Base-by-base conservation (phyloP, 2,329 filamentous ascomycete species). In the Tricladium varicosporioides region DNA sequence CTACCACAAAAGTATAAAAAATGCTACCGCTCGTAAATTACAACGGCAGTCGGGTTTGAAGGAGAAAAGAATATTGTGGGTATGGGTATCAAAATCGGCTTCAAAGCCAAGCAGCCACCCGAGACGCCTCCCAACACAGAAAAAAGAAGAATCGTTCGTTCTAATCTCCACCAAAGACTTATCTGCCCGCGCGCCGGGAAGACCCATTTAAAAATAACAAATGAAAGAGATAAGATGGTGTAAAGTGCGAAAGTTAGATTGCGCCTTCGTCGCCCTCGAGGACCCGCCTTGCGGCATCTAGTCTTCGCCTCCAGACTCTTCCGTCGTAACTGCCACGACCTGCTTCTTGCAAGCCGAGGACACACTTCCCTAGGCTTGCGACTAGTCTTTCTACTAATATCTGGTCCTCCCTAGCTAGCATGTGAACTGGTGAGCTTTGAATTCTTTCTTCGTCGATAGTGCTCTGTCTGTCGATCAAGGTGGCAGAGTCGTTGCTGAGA, bases 221-320 rank as follows among this genome's bases (percentile, higher is more conserved):
- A 49, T 46, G 42, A 47, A 47, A 44, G 42, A 18, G 32, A 43
- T 36, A 50, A 40, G 32, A 16, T 33, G 32, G 11, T 45, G 42
- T 53, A 40, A 31, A 10, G 9, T 16, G 44, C 10, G 44, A 15
- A 9, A 18, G 42, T 63, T 56, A 69, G 27, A 69, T 46, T 11
- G 63, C 60, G 2, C 78, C 78, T 61, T 86, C 80, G 58, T 85
- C 75, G 5, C 89, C 90, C 63, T 93, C 89, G 31, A 96, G 76
- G 2, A 90, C 81, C 52, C 83, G 80, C 58, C 86, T 84, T 5
- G 91, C 92, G 52, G 85, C 83, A 63, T 95, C 90, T 51, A 96
- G 79, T 63, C 88, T 80, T 61, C 88, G 78, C 58, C 91, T 79
- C 71, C 89, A 85, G 58, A 87, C 78, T 54, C 85, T 78, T 50